Base-by-base conservation (phyloP, 805 yeast species). In the Deakozyma indianensis region DNA sequence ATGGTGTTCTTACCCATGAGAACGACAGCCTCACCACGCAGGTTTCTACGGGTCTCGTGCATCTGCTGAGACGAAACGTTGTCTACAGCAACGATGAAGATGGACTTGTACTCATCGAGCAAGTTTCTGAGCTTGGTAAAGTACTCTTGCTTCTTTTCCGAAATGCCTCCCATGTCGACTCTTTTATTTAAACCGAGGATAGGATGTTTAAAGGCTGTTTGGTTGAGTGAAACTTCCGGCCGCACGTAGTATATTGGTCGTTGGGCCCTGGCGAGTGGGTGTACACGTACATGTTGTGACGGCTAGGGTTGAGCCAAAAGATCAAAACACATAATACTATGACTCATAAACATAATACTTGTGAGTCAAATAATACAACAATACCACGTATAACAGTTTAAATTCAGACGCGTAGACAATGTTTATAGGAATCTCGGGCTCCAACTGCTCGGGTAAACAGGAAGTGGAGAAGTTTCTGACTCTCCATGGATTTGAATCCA, bases 1-100 rank as follows among this genome's bases (percentile, higher is more conserved):
- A 92, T 90, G 80, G 99, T 92, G 96, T 92, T 92, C 84, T 92
- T 92, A 78, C 99, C 99, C 98, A 92, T 92, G 66, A 92, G 76
- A 59, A 92, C 88, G 60, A 84, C 92, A 65, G 92, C 98, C 51
- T 79, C 83, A 59, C 86, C 84, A 77, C 99, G 87, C 66, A 92
- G 81, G 57, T 86, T 73, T 79, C 83, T 87, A 83, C 99, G 87
- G 77, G 87, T 79, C 80, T 92, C 95, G 77, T 92, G 99, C 96
- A 92, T 88, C 77, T 92, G 98, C 79, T 92, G 98, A 61, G 99
- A 92, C 58, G 97, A 85, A 68, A 92, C 99, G 79, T 92, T 92
- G 78, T 92, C 99, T 63, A 92, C 96, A 74, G 97, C 97, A 68
- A 92, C 97, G 61, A 92, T 71, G 90, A 92, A 92, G 78, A 90